phyloP scores from a whole-genome alignment of 257 asterid species.

The Solanum boliviense region DNA sequence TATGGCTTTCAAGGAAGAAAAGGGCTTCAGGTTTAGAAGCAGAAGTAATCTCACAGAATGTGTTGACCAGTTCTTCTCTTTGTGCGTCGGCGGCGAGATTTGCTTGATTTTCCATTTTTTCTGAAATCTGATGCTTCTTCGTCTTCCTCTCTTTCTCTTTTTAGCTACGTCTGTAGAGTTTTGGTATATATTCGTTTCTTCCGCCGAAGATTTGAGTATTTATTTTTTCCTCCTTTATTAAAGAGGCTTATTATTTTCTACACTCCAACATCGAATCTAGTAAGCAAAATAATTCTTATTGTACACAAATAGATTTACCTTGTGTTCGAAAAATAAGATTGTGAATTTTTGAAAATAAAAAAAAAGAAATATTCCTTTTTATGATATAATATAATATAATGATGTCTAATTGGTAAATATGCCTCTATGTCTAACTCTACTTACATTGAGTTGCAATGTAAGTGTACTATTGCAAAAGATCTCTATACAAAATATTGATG shows the following conservation, averaged over 20 bases:
- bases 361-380: too few species aligned
- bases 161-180: background rate
- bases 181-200: background rate
- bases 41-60: constrained; percentile 69
- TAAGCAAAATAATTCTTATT: background rate
- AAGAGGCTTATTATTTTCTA: background rate
- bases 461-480: too few species aligned
- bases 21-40: constrained; percentile 58
- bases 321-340: too few species aligned
- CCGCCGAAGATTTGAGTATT: background rate
- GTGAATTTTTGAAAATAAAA: too few species aligned
- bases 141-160: background rate
- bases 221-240: background rate
- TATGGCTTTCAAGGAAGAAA: constrained; percentile 76
- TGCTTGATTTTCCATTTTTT: constrained; percentile 18
- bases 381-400: too few species aligned
- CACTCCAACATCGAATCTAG: background rate
- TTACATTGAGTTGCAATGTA: background rate
- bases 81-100: background rate
- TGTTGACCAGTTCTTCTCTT: constrained; percentile 28
- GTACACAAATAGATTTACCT: too few species aligned
- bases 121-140: background rate
- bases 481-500: background rate
- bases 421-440: too few species aligned
- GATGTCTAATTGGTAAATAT: too few species aligned